Base-by-base conservation (phyloP, 768 basidiomycete genomes). In the Kwoniella dendrophila region DNA sequence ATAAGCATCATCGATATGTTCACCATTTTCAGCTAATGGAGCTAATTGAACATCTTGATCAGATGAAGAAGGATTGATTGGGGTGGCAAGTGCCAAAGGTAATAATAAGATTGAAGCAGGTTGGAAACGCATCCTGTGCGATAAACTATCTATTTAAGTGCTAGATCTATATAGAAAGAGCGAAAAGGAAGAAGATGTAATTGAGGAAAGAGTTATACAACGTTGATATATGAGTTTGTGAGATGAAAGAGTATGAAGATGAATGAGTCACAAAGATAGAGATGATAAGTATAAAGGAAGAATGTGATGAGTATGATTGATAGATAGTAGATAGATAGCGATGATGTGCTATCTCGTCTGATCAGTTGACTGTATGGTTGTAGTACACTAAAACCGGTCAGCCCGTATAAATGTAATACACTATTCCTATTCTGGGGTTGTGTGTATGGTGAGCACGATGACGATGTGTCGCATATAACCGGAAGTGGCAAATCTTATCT, bases 1-100 rank as follows among this genome's bases (percentile, higher is more conserved):
- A 82, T 97, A 98, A n/a, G 90, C 90, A 83, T 94, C 88, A 11
- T 74, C 69, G 59, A 78, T 73, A 57, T 59, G 57, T 57, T 77
- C 66, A 7, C 70, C 75, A 12, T 41, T 49, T n/a, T 69, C 62
- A 41, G 56, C 52, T 1, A 79, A 58, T 10, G 79, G 79, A 12
- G 78, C 78, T 30, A 79, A 63, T 22, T 16, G 47, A 24, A 54
- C 53, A 7, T 64, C 34, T 54, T 62, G 44, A 12, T n/a, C n/a
- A n/a, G n/a, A n/a, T n/a, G 67, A n/a, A 0, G 49, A 45, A 29
- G 51, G 30, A 14, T 69, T 64, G 33, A 70, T 61, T 1, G 76
- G 76, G 59, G 67, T 69, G 48, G 74, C 68, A 22, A 70, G 51
- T 10, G 66, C 63, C 18, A 66, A 47, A 26, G 69, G 55, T 57